Base-by-base conservation (phyloP, 805 yeast species). In the Candida nemodendra region DNA sequence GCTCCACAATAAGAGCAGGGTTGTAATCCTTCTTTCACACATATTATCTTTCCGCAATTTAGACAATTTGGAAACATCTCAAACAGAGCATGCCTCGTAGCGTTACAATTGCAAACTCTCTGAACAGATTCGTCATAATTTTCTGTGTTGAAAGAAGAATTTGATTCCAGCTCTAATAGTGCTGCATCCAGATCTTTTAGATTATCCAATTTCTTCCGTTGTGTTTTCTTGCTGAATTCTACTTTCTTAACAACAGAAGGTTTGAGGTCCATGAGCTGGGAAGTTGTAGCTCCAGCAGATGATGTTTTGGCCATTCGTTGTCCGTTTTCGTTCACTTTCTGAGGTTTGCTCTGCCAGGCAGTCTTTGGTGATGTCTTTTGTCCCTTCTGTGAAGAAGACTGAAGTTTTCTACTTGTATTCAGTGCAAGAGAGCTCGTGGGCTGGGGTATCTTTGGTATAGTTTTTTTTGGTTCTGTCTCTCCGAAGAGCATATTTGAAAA, bases 41-140 rank as follows among this genome's bases (percentile, higher is more conserved):
- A 93, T 2, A 93, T 86, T 28, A 93, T 86, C 59, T 89, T 86
- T 9, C 99, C 99, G 59, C 99, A 93, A 42, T 84, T 80, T 27
- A 93, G 63, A 53, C 99, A 93, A 57, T 93, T 93, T 1, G 99
- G 98, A 2, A 95, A 93, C 46, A 84, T 74, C 39, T 86, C 95
- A 45, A 88, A 84, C 21, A 93, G 64, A 3, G 96, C 95, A 56
- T 93, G 99, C 42, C 84, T 68, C 0, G 84, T 76, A 1, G 91
- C 97, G 79, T 82, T 85, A 55, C 98, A 90, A 45, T 82, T 76
- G 57, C 98, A 90, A 4, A 43, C 55, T 37, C 51, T 47, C 36
- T 39, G 45, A 2, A 45, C 53, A 4, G 38, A 28, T 15, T 45
- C 49, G 12, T 38, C 38, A 42, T 18, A 22, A 8, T 18, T 9